Conservation (phyloP, 345 rosid genomes). For the Camelina sativa region DNA sequence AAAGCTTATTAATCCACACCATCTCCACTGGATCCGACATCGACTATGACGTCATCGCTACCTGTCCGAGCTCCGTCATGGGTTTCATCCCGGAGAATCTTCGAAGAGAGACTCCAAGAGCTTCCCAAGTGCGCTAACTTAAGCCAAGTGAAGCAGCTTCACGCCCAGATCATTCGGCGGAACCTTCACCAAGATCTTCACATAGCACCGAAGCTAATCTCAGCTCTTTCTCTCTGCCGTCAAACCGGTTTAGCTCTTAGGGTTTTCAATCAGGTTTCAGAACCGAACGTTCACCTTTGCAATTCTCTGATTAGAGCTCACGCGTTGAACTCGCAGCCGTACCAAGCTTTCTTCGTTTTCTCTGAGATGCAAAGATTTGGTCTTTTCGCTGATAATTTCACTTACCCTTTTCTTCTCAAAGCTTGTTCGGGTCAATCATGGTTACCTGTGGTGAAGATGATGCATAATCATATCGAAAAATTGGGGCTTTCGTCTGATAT, state of each 20-base stretch:
- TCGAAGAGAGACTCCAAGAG: slow-evolving; percentile 69
- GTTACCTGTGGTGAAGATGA: slow-evolving; percentile 66
- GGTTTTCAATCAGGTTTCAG: slow-evolving; percentile 64
- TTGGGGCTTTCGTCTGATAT: slow-evolving; percentile 70
- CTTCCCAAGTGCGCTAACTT: slow-evolving; percentile 75
- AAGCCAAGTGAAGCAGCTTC: slow-evolving; percentile 65
- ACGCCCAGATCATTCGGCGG: slow-evolving; percentile 70
- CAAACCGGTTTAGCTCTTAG: slow-evolving; percentile 57
- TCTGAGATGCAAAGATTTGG: slow-evolving; percentile 65
- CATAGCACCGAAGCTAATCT: slow-evolving; percentile 71
- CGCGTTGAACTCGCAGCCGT: slow-evolving; percentile 56
- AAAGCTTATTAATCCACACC: slow-evolving; percentile 2
- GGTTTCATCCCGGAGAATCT: slow-evolving; percentile 67
- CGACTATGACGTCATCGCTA: slow-evolving; percentile 52
- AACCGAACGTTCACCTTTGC: slow-evolving; percentile 64
- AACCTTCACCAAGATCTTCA: slow-evolving; percentile 61
- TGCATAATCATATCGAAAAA: slow-evolving; percentile 73
- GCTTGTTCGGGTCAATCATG: slow-evolving; percentile 60
- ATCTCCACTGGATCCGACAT: slow-evolving; percentile 15
- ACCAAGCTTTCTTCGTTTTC: slow-evolving; percentile 64
- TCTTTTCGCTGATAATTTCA: slow-evolving; percentile 69
- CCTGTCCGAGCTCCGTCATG: slow-evolving; percentile 70
- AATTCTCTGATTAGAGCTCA: slow-evolving; percentile 74
- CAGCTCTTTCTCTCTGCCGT: slow-evolving; percentile 70
- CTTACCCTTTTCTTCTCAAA: slow-evolving; percentile 81